Evolutionary conservation across 495 filamentous ascomycete species (phyloP).

Genomic region (Sphaerosporella brunnea): DNA sequence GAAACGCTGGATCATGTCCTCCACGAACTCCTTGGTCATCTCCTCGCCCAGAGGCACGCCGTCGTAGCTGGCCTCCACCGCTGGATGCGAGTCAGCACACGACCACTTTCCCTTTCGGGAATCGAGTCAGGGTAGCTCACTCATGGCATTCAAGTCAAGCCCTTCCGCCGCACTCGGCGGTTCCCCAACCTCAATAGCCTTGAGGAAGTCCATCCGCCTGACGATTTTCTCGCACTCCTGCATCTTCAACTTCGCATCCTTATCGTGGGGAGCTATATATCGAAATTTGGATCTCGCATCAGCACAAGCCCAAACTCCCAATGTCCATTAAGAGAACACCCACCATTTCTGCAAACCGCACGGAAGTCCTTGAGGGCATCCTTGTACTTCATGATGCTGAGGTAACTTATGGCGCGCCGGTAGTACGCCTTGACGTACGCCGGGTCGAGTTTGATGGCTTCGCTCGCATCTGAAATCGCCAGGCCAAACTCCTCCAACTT

Average conservation of each 20-base stretch:
- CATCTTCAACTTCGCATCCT: slow-evolving; percentile 75
- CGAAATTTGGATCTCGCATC: neutral
- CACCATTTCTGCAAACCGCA: slow-evolving; percentile 57
- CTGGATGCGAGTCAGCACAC: slow-evolving; percentile 3
- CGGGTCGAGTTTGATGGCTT: slow-evolving; percentile 81
- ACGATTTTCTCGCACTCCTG: slow-evolving; percentile 87
- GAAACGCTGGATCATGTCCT: slow-evolving; percentile 91
- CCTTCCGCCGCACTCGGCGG: slow-evolving; percentile 80
- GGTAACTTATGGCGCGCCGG: slow-evolving; percentile 75
- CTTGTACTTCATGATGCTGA: slow-evolving; percentile 68
- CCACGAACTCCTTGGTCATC: slow-evolving; percentile 93
- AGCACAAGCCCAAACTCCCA: neutral
- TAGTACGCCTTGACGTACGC: slow-evolving; percentile 84
- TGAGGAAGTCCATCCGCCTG: slow-evolving; percentile 73
- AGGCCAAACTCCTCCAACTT: slow-evolving; percentile 90
- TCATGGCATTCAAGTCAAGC: slow-evolving; percentile 69
- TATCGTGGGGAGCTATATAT: slow-evolving; percentile 50
- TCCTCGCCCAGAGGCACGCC: slow-evolving; percentile 57
- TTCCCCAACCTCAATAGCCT: slow-evolving; percentile 85
- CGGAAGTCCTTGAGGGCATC: slow-evolving; percentile 88
- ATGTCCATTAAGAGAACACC: neutral
- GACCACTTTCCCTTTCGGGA: neutral
- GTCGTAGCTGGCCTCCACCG: slow-evolving; percentile 69
- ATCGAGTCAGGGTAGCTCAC: too few species aligned
- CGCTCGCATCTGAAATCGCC: slow-evolving; percentile 81